Evolutionary conservation across 441 rosid species (phyloP).

Genomic region (Adansonia gregorii): DNA sequence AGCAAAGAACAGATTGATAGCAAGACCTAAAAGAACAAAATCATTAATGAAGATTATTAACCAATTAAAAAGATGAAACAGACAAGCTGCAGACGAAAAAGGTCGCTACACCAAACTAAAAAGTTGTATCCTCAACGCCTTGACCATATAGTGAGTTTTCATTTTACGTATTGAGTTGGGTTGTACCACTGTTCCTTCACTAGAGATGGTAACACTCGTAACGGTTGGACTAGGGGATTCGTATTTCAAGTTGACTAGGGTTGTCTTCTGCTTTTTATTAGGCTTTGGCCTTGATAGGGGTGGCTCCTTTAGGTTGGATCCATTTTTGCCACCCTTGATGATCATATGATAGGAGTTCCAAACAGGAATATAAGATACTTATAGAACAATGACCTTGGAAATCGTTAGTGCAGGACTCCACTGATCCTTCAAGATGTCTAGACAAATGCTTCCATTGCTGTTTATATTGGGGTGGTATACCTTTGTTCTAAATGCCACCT

Average conservation of each 20-base stretch:
- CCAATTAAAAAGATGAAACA: background rate
- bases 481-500: constrained; percentile 89
- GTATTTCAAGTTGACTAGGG: background rate
- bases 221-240: background rate
- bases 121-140: background rate
- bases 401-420: constrained; percentile 68
- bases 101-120: background rate
- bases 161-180: background rate
- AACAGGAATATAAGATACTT: background rate
- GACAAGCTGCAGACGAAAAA: background rate
- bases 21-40: constrained; percentile 47
- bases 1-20: constrained; percentile 76
- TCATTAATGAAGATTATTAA: background rate
- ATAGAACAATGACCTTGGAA: constrained; percentile 47
- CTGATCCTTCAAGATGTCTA: constrained; percentile 69
- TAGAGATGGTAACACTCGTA: background rate
- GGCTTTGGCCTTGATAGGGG: background rate
- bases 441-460: constrained; percentile 64
- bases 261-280: background rate
- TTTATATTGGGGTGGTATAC: constrained; percentile 72
- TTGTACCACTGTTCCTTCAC: background rate
- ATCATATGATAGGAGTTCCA: background rate
- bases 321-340: background rate
- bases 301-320: background rate
- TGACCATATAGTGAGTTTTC: background rate